Base-by-base conservation (phyloP, 129 eudicot genomes). In the Cynara cardunculus region DNA sequence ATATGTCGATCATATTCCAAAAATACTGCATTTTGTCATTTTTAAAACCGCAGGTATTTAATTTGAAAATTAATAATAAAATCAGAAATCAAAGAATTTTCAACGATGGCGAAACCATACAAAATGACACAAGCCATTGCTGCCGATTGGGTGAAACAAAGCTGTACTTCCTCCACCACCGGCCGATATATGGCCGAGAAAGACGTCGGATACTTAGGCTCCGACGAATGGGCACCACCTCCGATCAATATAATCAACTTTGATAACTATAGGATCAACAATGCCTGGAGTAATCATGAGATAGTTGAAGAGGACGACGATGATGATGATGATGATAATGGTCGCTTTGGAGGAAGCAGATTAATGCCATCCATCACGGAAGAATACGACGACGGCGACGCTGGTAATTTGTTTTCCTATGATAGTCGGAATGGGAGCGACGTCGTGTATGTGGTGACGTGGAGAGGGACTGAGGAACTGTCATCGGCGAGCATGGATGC, bases 401-500 rank as follows among this genome's bases (percentile, higher is more conserved):
- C 35, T 13, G 37, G 75, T 6, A 76, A 59, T 59, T 71, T 80
- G 83, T 80, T 71, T 18, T 59, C 39, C 9, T 35, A 37, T 11
- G 66, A 78, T 16, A 16, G 44, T 81, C 74, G 78, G 49, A 59
- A 69, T 26, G 62, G 46, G 39, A 77, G 24, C 74, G 86, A 83
- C 46, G 86, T 77, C 22, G 86, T 83, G 26, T 83, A 83, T 32
- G 82, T 83, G 66, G 82, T 83, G 53, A 77, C 86, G 41, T 83
- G 86, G 86, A 83, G 73, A 61, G 86, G 82, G 4, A 83, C 39
- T 16, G 86, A 77, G 8, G 86, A 71, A 28, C 53, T 83, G 53
- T 26, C 61, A 19, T 70, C 78, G 6, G 86, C 78, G 39, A 90
- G 93, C 67, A 87, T 84, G 91, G 96, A 87, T 80, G 97, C 97